These are phyloP conservation scores for Dactylorhiza incarnata DNA, from an alignment of 106 monocot species.

Conservation along the genomic window DNA sequence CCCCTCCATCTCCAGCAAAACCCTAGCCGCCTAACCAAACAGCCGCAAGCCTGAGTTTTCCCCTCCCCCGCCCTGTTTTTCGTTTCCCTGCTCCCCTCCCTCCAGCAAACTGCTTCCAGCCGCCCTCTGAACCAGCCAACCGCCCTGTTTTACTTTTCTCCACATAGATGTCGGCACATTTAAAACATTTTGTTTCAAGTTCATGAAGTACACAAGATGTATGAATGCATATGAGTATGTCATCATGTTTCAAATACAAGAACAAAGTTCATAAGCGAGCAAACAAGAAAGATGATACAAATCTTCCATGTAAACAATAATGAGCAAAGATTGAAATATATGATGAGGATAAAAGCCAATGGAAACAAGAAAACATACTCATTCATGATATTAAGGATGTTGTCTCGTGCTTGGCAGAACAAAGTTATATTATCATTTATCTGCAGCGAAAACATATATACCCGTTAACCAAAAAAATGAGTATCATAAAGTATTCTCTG, in stretches of 20 bases:
- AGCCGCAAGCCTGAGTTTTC: no score
- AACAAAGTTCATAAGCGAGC: neutral
- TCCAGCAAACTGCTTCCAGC: no score
- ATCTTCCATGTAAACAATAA: neutral
- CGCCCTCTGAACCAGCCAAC: no score
- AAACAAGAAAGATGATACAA: neutral
- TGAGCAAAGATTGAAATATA: neutral
- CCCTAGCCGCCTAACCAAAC: no score
- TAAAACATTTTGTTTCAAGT: no score
- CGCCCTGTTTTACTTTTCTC: no score
- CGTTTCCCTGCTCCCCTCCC: no score
- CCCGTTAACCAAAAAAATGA: neutral
- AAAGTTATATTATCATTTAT: conserved; percentile 70
- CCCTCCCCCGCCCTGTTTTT: no score
- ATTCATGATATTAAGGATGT: conserved; percentile 61
- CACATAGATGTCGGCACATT: no score
- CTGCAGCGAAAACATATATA: conserved; percentile 34
- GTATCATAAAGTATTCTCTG: neutral
- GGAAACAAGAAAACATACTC: conserved; percentile 50
- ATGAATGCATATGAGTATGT: neutral
- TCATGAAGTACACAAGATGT: no score
- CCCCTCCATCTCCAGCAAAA: no score
- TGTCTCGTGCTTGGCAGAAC: conserved; percentile 69
- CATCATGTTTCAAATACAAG: neutral
- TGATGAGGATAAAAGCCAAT: neutral